Evolutionary conservation across 129 eudicot genomes (phyloP).

Genomic region (Oenanthe sinensis): DNA sequence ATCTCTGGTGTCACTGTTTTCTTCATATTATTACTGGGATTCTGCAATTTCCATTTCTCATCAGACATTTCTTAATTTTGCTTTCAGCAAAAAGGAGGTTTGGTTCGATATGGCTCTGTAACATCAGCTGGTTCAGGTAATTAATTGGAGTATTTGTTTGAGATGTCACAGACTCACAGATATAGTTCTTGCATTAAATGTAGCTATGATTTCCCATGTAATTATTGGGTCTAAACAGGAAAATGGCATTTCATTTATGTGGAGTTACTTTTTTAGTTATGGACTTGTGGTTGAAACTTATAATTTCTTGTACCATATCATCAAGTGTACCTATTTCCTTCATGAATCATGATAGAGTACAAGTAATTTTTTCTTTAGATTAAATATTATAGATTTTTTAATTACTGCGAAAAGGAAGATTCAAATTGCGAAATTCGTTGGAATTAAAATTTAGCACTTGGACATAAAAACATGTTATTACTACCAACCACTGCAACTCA

Average conservation of each 20-base stretch:
- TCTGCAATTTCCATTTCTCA: slow-evolving; percentile 13
- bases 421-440: background rate
- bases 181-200: background rate
- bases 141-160: background rate
- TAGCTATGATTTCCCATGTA: background rate
- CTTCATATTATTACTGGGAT: background rate
- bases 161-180: background rate
- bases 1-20: background rate
- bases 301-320: background rate
- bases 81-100: slow-evolving; percentile 41
- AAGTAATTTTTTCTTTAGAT: background rate
- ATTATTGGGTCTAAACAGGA: background rate
- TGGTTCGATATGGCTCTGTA: slow-evolving; percentile 60
- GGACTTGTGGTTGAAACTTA: background rate
- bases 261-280: background rate
- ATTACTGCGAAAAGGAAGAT: background rate
- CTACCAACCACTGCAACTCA: background rate
- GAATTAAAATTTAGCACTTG: background rate
- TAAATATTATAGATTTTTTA: background rate
- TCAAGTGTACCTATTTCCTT: background rate
- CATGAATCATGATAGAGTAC: background rate
- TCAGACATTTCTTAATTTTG: slow-evolving; percentile 1
- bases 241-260: background rate
- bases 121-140: slow-evolving; percentile 68
- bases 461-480: background rate